Conservation (phyloP, 495 filamentous ascomycete species). For the Penicillium verhagenii region DNA sequence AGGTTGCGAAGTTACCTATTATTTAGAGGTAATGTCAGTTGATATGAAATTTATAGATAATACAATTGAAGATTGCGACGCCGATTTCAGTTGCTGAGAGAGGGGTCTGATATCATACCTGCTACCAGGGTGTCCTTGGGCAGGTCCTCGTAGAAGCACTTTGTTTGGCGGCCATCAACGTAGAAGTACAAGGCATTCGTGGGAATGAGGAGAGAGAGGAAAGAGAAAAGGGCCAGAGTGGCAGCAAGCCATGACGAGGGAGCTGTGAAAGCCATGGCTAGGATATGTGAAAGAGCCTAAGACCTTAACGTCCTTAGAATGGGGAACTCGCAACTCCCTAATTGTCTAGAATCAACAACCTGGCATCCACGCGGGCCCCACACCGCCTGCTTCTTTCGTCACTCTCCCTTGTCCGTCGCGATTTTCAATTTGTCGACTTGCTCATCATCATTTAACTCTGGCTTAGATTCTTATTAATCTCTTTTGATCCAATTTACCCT, state of each 20-base stretch:
- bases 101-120: conserved; percentile 47
- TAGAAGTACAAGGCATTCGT: conserved; percentile 92
- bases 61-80: background rate
- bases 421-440: conserved; percentile 17
- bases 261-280: conserved; percentile 35
- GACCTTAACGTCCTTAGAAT: background rate
- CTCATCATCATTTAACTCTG: conserved; percentile 1
- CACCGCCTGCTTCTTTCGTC: conserved; percentile 26
- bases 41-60: background rate
- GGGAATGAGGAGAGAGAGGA: conserved; percentile 52
- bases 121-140: conserved; percentile 97
- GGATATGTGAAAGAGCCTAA: conserved; percentile 6
- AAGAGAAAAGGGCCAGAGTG: conserved; percentile 33
- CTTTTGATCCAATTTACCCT: background rate
- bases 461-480: background rate
- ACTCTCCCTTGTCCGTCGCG: conserved; percentile 19
- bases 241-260: conserved; percentile 44
- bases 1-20: conserved; percentile 79
- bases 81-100: background rate
- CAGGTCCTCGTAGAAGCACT: conserved; percentile 97
- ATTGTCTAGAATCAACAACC: conserved; percentile 19
- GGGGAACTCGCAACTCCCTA: conserved; percentile 6
- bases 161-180: conserved; percentile 70
- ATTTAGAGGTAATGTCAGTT: background rate
- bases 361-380: conserved; percentile 12